These are phyloP conservation scores for Candida oleophila DNA, from an alignment of 805 yeast species.

Conservation along the genomic window DNA sequence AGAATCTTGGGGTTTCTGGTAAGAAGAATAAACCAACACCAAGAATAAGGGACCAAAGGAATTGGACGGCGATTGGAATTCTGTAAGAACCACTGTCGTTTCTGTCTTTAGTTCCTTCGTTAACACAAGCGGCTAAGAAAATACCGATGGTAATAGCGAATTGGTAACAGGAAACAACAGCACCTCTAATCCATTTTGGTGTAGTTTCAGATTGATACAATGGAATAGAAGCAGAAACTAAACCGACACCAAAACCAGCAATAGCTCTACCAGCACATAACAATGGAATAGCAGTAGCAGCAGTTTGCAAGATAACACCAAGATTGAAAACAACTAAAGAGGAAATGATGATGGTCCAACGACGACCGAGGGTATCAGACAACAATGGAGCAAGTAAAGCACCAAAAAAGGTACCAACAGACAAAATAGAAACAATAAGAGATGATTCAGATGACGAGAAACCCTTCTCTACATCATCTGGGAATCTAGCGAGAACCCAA, in stretches of 20 bases:
- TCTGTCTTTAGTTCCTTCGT: slow-evolving; percentile 33
- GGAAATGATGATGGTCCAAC: slow-evolving; percentile 34
- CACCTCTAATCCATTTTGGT: slow-evolving; percentile 46
- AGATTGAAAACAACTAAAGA: slow-evolving; percentile 34
- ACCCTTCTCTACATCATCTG: slow-evolving; percentile 6
- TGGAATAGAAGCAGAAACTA: slow-evolving; percentile 38
- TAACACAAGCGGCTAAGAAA: slow-evolving; percentile 36
- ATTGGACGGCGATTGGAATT: slow-evolving; percentile 42
- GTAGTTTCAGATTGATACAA: slow-evolving; percentile 41
- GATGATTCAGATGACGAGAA: slow-evolving; percentile 22
- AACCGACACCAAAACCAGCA: slow-evolving; percentile 43
- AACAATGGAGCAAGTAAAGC: slow-evolving; percentile 35
- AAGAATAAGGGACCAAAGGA: slow-evolving; percentile 33
- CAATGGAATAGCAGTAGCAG: slow-evolving; percentile 31
- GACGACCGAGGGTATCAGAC: slow-evolving; percentile 39
- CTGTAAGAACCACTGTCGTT: slow-evolving; percentile 39
- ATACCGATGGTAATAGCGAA: slow-evolving; percentile 41
- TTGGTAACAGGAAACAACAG: slow-evolving; percentile 39
- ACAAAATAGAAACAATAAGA: slow-evolving; percentile 27
- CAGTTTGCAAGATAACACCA: slow-evolving; percentile 40
- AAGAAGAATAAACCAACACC: slow-evolving; percentile 30
- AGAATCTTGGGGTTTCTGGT: slow-evolving; percentile 43
- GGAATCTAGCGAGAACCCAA: slow-evolving; percentile 31
- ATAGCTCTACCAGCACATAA: slow-evolving; percentile 39
- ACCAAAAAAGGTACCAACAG: slow-evolving; percentile 45